These are phyloP conservation scores for Gentiana macrophylla DNA, from an alignment of 257 asterid genomes.

Conservation along the genomic window DNA sequence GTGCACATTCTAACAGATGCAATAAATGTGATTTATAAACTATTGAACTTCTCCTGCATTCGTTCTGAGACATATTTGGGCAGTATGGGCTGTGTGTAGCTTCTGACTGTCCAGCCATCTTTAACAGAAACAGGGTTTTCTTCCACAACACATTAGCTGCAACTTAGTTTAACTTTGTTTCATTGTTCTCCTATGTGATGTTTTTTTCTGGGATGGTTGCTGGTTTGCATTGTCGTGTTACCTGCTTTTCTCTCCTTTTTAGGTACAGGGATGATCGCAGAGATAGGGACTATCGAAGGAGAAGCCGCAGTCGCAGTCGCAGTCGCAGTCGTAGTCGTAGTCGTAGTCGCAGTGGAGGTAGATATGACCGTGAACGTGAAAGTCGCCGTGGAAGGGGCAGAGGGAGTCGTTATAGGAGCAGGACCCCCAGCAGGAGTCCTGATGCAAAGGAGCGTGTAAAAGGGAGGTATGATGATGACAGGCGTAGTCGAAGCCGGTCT, in stretches of 20 bases:
- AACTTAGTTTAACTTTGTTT: too few species aligned
- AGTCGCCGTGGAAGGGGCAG: constrained; percentile 65
- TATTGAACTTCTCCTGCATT: too few species aligned
- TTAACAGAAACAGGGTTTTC: too few species aligned
- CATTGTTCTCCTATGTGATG: too few species aligned
- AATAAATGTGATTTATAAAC: too few species aligned
- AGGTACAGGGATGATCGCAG: constrained; percentile 43
- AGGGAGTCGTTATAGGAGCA: constrained; percentile 12
- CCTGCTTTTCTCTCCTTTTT: not conserved
- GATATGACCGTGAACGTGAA: constrained; percentile 40
- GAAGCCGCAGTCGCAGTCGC: constrained; percentile 77
- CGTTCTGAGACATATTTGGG: too few species aligned
- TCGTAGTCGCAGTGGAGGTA: constrained; percentile 52
- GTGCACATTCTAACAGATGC: too few species aligned
- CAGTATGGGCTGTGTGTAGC: too few species aligned
- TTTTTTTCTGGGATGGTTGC: not conserved
- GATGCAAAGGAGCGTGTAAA: too few species aligned
- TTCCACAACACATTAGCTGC: too few species aligned
- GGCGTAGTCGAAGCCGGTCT: constrained; percentile 70
- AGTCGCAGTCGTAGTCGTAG: constrained; percentile 65
- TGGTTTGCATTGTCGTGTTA: not conserved
- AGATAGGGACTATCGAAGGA: constrained; percentile 57
- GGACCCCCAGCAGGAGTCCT: constrained; percentile 8
- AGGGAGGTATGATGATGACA: constrained; percentile 48
- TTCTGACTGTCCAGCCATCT: too few species aligned